Base-by-base conservation (phyloP, 345 rosid genomes). In the Schrenkiella parvula region DNA sequence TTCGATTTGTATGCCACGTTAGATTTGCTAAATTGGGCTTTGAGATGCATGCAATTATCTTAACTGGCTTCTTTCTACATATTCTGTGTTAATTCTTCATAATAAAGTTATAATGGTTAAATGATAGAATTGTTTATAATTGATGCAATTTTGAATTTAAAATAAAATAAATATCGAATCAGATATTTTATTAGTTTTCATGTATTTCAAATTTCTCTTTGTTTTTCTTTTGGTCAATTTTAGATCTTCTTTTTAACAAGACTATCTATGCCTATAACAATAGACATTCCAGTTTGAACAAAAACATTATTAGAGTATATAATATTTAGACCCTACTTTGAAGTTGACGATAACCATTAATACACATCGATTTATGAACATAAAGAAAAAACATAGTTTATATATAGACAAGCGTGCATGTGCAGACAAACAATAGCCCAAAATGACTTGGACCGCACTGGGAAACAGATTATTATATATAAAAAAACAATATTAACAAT, bases 371-470 rank as follows among this genome's bases (percentile, higher is more conserved):
- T 60, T 25, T 8, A 41, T 17, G 47, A 47, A 29, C 11, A 35
- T 23, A n/a, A 39, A 35, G 25, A 51, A 21, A 29, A n/a, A 47
- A 2, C 10, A 19, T 10, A 17, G 3, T 34, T 13, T 17, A 31
- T 8, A 21, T 9, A 58, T 41, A 31, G 63, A 61, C 32, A 42
- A 4, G 74, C 64, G 79, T 68, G 79, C 79, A 43, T 10, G 13
- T 13, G 64, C 29, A 50, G 51, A 52, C 79, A 68, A 23, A 42
- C 53, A 50, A 58, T 42, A 41, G 21, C 69, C 57, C 69, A 35
- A 68, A 18, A 68, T 68, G 74, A 61, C 57, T 34, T 34, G 74
- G 74, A 75, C 70, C 79, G 70, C 74, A 75, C 70, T 37, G 3
- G 3, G 6, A 54, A 26, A 8, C 8, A 10, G 8, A 74, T 22